Evolutionary conservation across 805 yeast species (phyloP).

Genomic region (Priceomyces medius): DNA sequence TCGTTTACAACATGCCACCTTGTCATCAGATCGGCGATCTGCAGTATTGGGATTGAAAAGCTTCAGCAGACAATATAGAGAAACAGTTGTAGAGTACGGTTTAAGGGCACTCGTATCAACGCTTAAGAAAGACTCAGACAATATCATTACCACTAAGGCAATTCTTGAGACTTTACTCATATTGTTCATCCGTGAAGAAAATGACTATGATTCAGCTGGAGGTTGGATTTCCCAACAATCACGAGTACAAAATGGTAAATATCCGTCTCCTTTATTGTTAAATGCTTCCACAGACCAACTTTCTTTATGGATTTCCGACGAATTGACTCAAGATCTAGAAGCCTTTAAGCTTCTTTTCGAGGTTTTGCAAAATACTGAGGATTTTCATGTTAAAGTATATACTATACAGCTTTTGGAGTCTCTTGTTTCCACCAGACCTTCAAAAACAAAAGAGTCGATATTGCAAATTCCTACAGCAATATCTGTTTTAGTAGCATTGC

Average conservation of each 20-base stretch:
- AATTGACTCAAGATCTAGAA: slow-evolving; percentile 59
- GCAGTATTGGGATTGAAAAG: slow-evolving; percentile 89
- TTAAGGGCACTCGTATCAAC: slow-evolving; percentile 69
- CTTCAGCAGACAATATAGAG: slow-evolving; percentile 85
- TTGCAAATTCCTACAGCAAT: slow-evolving; percentile 75
- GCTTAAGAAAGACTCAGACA: slow-evolving; percentile 63
- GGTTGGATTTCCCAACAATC: slow-evolving; percentile 76
- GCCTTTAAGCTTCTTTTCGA: slow-evolving; percentile 28
- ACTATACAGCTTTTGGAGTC: slow-evolving; percentile 85
- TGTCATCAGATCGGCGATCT: slow-evolving; percentile 82
- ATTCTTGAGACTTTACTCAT: slow-evolving; percentile 82
- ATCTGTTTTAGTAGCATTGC: slow-evolving; percentile 63
- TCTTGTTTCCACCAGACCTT: slow-evolving; percentile 71
- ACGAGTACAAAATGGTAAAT: slow-evolving; percentile 70
- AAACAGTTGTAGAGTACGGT: slow-evolving; percentile 85
- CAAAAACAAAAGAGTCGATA: slow-evolving; percentile 69
- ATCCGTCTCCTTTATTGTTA: slow-evolving; percentile 68
- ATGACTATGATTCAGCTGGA: slow-evolving; percentile 60
- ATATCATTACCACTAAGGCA: slow-evolving; percentile 71
- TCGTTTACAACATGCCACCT: slow-evolving; percentile 75
- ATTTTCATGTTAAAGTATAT: slow-evolving; percentile 78
- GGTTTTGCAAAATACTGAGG: slow-evolving; percentile 51
- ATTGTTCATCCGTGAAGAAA: slow-evolving; percentile 67
- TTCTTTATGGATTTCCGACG: slow-evolving; percentile 94
- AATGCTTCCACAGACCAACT: slow-evolving; percentile 72